Conservation (phyloP, 306 rosid species). For the Cyclanthera cordifolia region DNA sequence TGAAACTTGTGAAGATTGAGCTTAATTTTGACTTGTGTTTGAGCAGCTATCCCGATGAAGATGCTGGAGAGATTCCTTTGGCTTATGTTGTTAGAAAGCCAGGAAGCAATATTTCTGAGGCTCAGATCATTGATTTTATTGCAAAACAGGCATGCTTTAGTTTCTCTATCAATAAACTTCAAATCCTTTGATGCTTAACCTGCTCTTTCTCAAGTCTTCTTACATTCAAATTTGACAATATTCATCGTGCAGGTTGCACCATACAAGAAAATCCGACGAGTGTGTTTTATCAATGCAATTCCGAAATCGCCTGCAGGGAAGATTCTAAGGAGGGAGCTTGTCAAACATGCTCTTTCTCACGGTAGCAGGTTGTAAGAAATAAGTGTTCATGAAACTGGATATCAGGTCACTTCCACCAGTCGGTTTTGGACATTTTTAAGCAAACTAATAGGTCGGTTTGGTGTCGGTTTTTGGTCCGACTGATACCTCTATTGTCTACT, state of each 20-base stretch:
- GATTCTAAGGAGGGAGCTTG: conserved; percentile 73
- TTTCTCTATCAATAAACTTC: background rate
- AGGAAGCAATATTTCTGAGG: conserved; percentile 48
- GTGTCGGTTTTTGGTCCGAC: too few relatives aligned
- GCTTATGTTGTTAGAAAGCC: conserved; percentile 83
- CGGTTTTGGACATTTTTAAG: too few relatives aligned
- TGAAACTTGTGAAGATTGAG: background rate
- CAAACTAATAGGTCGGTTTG: too few relatives aligned
- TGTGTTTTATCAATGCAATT: conserved; percentile 49
- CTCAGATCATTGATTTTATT: conserved; percentile 48
- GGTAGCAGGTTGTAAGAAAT: conserved; percentile 38
- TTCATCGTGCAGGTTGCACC: conserved; percentile 61
- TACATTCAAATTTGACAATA: background rate
- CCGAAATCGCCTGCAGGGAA: conserved; percentile 79
- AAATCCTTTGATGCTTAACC: background rate
- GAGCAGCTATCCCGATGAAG: conserved; percentile 77
- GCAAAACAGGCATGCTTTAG: conserved; percentile 50
- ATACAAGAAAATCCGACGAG: conserved; percentile 79
- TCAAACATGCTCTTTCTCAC: conserved; percentile 37
- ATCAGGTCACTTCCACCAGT: too few relatives aligned
- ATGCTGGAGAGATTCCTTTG: conserved; percentile 82
- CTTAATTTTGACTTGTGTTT: conserved; percentile 4
- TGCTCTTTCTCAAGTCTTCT: background rate
- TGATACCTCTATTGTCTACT: too few relatives aligned
- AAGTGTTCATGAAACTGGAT: background rate